phyloP scores from a whole-genome alignment of 2,329 filamentous ascomycete species.

The Pyrenophora tritici-repentis region DNA sequence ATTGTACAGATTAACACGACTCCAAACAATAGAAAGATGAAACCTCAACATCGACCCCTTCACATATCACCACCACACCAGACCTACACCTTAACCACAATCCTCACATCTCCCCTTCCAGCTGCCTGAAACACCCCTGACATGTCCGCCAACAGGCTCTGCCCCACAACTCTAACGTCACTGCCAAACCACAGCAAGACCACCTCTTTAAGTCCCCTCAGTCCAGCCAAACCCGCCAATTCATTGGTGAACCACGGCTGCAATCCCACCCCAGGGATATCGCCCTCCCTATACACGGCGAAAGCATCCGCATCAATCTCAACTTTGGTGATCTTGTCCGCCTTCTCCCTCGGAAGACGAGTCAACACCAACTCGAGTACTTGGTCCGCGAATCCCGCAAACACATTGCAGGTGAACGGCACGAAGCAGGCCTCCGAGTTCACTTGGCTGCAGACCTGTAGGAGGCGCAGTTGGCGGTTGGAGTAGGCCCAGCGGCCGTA shows the following conservation, averaged over 20 bases:
- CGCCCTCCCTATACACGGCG: conserved; percentile 2
- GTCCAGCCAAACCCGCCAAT: background rate
- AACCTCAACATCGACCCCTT: too few relatives aligned
- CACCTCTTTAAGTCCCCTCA: background rate
- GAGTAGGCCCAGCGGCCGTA: conserved; percentile 4
- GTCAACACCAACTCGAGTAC: conserved; percentile 5
- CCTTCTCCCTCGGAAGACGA: background rate
- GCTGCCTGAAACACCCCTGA: background rate
- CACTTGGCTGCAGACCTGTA: conserved; percentile 3
- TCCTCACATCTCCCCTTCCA: background rate
- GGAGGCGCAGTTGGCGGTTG: background rate
- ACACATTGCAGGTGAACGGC: conserved; percentile 7
- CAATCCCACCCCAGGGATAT: conserved; percentile 2
- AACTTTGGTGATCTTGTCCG: background rate
- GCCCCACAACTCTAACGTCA: background rate
- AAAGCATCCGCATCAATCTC: conserved; percentile 4
- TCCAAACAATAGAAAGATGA: too few relatives aligned
- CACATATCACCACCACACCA: background rate
- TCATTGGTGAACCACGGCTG: conserved; percentile 2
- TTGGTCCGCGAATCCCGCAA: conserved; percentile 6
- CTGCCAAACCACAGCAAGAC: conserved; percentile 4
- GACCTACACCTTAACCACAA: background rate
- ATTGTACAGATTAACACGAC: too few relatives aligned
- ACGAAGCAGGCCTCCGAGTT: conserved; percentile 6
- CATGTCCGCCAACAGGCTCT: background rate